A percentile compares a stretch with the other conserved stretches of the same genome.
These are phyloP conservation scores for Pyrus communis DNA, from an alignment of 306 rosid species.

Conservation along the genomic window DNA sequence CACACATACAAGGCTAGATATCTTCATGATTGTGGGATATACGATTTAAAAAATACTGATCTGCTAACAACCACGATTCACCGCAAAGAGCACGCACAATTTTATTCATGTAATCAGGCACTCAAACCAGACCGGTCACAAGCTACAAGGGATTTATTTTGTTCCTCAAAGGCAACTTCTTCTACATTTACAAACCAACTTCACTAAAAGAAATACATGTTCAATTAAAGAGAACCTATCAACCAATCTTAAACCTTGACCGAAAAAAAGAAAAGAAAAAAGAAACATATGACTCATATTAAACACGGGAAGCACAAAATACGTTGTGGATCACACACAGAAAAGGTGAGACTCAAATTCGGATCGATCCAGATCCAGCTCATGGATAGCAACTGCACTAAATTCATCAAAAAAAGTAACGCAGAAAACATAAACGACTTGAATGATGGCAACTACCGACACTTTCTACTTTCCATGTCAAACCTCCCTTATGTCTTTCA, in stretches of 20 bases:
- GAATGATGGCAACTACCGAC: slow-evolving; percentile 43
- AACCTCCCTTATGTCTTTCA: slow-evolving; percentile 34
- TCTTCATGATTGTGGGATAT: neutral
- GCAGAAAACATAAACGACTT: neutral
- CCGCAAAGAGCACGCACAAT: neutral
- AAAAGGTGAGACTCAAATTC: slow-evolving; percentile 13
- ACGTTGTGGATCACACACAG: neutral
- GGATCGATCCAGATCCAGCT: slow-evolving; percentile 30
- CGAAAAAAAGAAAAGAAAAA: too few species aligned
- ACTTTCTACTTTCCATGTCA: slow-evolving; percentile 31
- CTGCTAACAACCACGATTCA: neutral
- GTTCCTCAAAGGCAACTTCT: neutral
- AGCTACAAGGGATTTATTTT: neutral
- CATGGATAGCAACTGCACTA: neutral
- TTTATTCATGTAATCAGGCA: neutral
- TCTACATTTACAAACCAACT: neutral
- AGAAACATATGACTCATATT: neutral
- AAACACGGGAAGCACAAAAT: neutral
- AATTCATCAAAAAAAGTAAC: neutral
- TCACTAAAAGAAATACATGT: neutral
- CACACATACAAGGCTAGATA: slow-evolving; percentile 13
- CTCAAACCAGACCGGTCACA: neutral
- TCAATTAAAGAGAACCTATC: neutral
- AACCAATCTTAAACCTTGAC: neutral
- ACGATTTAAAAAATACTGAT: neutral